These are phyloP conservation scores for Nidula microcarpa DNA, from an alignment of 768 basidiomycete species.

Conservation along the genomic window DNA sequence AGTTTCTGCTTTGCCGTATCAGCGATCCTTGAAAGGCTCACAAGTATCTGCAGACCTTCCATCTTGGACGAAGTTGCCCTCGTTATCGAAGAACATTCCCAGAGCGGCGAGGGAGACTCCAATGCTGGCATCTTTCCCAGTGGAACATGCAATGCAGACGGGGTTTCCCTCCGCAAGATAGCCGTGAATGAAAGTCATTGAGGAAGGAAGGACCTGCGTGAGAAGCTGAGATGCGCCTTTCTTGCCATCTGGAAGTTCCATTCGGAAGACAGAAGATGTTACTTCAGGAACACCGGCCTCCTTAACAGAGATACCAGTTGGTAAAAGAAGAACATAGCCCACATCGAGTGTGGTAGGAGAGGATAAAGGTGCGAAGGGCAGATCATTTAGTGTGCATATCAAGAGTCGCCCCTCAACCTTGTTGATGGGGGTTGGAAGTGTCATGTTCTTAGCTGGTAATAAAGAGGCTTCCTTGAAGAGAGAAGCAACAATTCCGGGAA, in stretches of 20 bases:
- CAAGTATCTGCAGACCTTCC: too few species aligned
- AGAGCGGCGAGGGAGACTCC: constrained; percentile 62
- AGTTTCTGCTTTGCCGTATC: neutral
- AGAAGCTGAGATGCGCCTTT: constrained; percentile 51
- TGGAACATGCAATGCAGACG: constrained; percentile 51
- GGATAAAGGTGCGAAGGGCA: neutral
- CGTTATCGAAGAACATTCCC: constrained; percentile 54
- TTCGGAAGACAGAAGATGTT: neutral
- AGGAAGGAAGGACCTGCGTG: constrained; percentile 41
- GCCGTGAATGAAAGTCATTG: constrained; percentile 35
- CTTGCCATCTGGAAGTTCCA: constrained; percentile 34
- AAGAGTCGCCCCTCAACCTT: constrained; percentile 37
- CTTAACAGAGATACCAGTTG: neutral
- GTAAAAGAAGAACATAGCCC: neutral
- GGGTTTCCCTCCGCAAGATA: constrained; percentile 30
- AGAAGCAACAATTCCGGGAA: constrained; percentile 41
- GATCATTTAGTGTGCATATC: constrained; percentile 29
- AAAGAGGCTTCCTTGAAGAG: constrained; percentile 14
- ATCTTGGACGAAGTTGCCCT: constrained; percentile 28
- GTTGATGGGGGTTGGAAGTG: constrained; percentile 22
- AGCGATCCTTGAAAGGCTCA: too few species aligned
- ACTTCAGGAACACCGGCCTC: neutral
- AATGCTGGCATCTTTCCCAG: constrained; percentile 59
- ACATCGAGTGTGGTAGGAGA: neutral
- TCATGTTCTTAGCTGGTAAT: neutral